A percentile compares a stretch with the other conserved stretches of the same genome.
phyloP scores from a whole-genome alignment of 2,329 filamentous ascomycete species.

The Exophiala viscosa region DNA sequence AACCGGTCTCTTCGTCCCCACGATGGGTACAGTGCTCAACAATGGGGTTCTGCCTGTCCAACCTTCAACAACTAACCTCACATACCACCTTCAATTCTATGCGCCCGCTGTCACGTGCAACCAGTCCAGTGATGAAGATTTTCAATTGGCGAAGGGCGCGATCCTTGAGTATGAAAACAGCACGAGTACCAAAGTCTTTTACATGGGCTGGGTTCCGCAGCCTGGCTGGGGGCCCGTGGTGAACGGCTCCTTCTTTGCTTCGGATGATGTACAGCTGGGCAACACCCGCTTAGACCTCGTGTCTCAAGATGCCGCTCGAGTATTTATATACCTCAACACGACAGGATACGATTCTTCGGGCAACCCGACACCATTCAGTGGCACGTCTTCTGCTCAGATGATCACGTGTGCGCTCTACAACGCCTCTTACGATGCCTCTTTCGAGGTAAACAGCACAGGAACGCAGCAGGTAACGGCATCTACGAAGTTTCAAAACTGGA shows the following conservation, averaged over 20 bases:
- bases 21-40: slow-evolving; percentile 8
- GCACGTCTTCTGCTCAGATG: slow-evolving; percentile 10
- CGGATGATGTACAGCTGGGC: slow-evolving; percentile 7
- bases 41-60: slow-evolving; percentile 7
- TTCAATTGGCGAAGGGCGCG: slow-evolving; percentile 9
- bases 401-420: slow-evolving; percentile 13
- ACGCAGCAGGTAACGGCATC: slow-evolving; percentile 4
- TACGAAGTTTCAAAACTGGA: slow-evolving; percentile 10
- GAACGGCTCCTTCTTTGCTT: slow-evolving; percentile 16
- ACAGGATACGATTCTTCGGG: slow-evolving; percentile 9
- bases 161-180: slow-evolving; percentile 11
- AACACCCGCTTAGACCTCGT: slow-evolving; percentile 10
- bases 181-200: slow-evolving; percentile 6
- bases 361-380: neutral
- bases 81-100: slow-evolving; percentile 11
- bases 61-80: slow-evolving; percentile 9
- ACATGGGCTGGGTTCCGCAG: slow-evolving; percentile 12
- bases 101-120: slow-evolving; percentile 12
- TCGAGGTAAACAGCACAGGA: slow-evolving; percentile 13
- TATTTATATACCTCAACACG: slow-evolving; percentile 16
- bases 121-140: slow-evolving; percentile 6
- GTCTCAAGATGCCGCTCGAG: slow-evolving; percentile 6
- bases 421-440: slow-evolving; percentile 10
- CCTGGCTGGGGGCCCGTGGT: slow-evolving; percentile 9
- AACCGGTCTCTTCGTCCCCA: slow-evolving; percentile 8